Base-by-base conservation (phyloP, 768 basidiomycete species). In the Calocera cornea region DNA sequence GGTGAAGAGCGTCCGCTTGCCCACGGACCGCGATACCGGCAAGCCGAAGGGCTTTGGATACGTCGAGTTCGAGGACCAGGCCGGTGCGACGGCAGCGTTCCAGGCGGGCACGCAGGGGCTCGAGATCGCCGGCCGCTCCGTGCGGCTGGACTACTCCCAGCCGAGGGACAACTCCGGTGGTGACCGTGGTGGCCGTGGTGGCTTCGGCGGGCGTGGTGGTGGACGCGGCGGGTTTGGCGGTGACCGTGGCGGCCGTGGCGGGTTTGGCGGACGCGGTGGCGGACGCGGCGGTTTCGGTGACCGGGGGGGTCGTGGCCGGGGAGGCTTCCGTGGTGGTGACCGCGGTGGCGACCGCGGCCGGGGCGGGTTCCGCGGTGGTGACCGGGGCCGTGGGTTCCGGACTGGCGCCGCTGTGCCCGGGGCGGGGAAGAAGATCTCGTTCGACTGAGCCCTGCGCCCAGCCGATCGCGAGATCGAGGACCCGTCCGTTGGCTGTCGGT, bases 41-140 rank as follows among this genome's bases (percentile, higher is more conserved):
- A 83, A 81, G 69, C 87, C 91, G 54, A 98, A 97, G 78, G 97
- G 97, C 73, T 98, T 95, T 77, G 97, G 87, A 24, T 98, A 98
- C 78, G 90, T 99, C 74, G 93, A 97, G 77, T 97, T 95, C 77
- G 84, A 87, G 71, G 87, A 88, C 72, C 73, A 92, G 41, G 89
- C 87, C 31, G 79, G 83, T 66, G 90, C 97, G 12, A 87, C 87
- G 78, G 87, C 86, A 74, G 95, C 95, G 1, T 84, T 86, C 69
- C 85, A 83, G 72, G 84, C 83, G 2, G 80, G 84, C 31, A 81
- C 83, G 11, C 10, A 14, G 41, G 90, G 91, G 34, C 77, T 80
- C 67, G 90, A 94, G 68, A 82, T 97, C 64, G 89, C 87, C 34
- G 95, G 95, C 3, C 85, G 97, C 65, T 72, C 78, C 33, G 80